Conservation (phyloP, 139 green algal genomes). For the Picocystis salinarum region DNA sequence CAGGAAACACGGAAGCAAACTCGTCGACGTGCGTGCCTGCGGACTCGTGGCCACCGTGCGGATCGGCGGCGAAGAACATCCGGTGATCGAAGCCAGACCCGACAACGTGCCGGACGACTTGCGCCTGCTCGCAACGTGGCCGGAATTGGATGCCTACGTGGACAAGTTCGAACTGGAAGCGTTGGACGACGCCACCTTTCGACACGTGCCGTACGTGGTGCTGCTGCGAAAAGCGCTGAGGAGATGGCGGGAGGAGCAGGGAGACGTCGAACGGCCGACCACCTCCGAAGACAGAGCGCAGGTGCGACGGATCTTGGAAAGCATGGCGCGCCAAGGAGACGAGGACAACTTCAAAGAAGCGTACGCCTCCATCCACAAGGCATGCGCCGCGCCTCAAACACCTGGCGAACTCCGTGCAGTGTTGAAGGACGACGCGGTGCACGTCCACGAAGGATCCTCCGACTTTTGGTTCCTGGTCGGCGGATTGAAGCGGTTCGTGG, state of each 20-base stretch:
- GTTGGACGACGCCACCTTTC: slow-evolving; percentile 26
- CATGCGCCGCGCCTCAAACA: background rate
- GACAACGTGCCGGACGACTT: slow-evolving; percentile 71
- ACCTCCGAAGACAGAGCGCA: background rate
- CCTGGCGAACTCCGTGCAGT: background rate
- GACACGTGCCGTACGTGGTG: slow-evolving; percentile 1
- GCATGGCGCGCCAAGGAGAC: slow-evolving; percentile 15
- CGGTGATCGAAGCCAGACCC: slow-evolving; percentile 76
- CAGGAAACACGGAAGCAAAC: slow-evolving; percentile 20
- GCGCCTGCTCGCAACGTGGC: slow-evolving; percentile 59
- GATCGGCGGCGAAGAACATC: slow-evolving; percentile 47
- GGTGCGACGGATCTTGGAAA: slow-evolving; percentile 9
- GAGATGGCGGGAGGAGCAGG: background rate
- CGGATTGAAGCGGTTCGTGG: slow-evolving; percentile 15
- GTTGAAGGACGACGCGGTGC: background rate
- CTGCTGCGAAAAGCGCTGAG: background rate
- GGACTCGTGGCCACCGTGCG: slow-evolving; percentile 60
- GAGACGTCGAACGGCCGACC: background rate
- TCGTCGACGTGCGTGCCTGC: slow-evolving; percentile 62
- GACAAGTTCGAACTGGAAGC: slow-evolving; percentile 33
- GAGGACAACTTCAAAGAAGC: slow-evolving; percentile 22
- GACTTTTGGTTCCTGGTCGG: slow-evolving; percentile 62
- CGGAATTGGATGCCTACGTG: slow-evolving; percentile 40
- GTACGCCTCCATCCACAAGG: slow-evolving; percentile 1
- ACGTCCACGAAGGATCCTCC: background rate